Conservation (phyloP, 1,284 basidiomycete genomes). For the Cryptococcus depauperatus region DNA sequence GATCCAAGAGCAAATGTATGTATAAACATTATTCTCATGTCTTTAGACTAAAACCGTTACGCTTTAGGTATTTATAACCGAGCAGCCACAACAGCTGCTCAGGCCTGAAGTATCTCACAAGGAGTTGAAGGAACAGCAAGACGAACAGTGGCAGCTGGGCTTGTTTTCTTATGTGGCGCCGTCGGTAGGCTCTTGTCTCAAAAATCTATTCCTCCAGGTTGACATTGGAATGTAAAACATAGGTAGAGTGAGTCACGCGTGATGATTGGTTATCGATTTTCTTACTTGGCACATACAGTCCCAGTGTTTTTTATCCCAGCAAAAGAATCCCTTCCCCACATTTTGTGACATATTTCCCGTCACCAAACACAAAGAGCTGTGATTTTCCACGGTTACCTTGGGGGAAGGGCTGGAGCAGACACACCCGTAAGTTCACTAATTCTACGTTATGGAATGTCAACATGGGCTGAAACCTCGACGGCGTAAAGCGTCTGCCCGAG, state of each 20-base stretch:
- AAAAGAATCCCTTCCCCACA: neutral
- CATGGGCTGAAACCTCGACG: neutral
- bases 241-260: neutral
- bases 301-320: constrained; percentile 12
- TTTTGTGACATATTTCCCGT: constrained; percentile 22
- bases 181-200: too few relatives aligned
- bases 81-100: constrained; percentile 18
- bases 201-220: too few relatives aligned
- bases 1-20: constrained; percentile 18
- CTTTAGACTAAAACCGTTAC: neutral
- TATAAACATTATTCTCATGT: neutral
- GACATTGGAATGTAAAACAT: neutral
- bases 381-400: constrained; percentile 19
- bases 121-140: constrained; percentile 2
- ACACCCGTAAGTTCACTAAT: constrained; percentile 9
- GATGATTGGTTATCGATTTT: too few relatives aligned
- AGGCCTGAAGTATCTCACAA: constrained; percentile 2
- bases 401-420: constrained; percentile 11
- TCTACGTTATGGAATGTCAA: neutral
- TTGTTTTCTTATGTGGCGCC: constrained; percentile 19
- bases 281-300: neutral
- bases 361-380: constrained; percentile 4
- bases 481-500: constrained; percentile 1
- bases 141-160: constrained; percentile 13
- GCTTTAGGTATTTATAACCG: constrained; percentile 13